A percentile compares a stretch with the other conserved stretches of the same genome.
These are phyloP conservation scores for Pseudocohnilembus persalinus DNA, from an alignment of 169 alveolate genomes.

Conservation along the genomic window DNA sequence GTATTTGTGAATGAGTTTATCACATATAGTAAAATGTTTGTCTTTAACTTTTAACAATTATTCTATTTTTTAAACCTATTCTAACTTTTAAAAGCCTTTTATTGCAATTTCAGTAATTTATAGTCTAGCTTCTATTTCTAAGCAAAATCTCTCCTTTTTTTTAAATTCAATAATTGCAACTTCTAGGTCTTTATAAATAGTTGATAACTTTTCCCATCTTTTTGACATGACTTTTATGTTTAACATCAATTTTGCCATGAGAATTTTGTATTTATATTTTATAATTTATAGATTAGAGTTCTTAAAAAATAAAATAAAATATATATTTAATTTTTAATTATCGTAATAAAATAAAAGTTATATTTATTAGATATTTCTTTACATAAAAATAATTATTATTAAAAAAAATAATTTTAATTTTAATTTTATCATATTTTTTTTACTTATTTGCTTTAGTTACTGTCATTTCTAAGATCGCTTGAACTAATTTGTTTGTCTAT, in stretches of 20 bases:
- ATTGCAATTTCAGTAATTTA: not conserved
- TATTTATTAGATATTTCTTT: too few species aligned
- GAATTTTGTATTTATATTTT: too few species aligned
- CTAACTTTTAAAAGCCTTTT: not conserved
- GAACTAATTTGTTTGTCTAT: not conserved
- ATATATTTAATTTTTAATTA: too few species aligned
- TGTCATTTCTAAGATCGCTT: not conserved
- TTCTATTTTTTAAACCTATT: not conserved
- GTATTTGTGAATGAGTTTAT: too few species aligned
- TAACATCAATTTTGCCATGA: not conserved
- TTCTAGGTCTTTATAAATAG: not conserved
- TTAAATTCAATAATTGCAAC: not conserved
- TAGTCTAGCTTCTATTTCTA: not conserved
- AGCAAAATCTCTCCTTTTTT: not conserved
- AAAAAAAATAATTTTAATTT: too few species aligned
- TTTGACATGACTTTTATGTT: not conserved
- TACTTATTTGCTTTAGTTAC: not conserved
- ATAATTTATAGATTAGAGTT: too few species aligned
- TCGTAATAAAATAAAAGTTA: too few species aligned
- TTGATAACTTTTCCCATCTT: not conserved
- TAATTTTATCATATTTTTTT: too few species aligned
- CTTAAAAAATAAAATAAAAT: too few species aligned
- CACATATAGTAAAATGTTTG: not conserved
- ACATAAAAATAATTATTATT: too few species aligned
- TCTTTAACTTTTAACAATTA: too few species aligned